Conservation (phyloP, 257 asterid genomes). For the Gentiana straminea region DNA sequence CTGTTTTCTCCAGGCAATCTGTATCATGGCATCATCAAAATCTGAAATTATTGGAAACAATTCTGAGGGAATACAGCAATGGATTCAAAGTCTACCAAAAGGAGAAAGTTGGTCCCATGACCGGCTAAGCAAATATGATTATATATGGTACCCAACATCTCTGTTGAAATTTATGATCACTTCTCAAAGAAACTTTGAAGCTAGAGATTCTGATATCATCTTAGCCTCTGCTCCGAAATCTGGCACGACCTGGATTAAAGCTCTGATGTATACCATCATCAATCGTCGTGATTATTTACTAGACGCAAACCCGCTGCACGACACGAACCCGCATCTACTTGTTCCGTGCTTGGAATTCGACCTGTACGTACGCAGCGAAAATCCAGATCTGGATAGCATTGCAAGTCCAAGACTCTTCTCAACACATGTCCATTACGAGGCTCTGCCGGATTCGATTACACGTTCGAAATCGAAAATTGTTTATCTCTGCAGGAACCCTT, state of each 20-base stretch:
- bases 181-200: background rate
- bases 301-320: background rate
- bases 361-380: background rate
- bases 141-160: background rate
- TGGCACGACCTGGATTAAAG: too few species aligned
- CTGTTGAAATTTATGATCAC: background rate
- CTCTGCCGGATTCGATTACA: background rate
- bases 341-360: background rate
- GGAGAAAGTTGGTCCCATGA: background rate
- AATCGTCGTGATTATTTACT: background rate
- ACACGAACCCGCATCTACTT: background rate
- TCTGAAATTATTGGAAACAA: too few species aligned
- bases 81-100: background rate
- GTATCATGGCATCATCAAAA: too few species aligned
- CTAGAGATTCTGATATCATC: background rate
- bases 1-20: too few species aligned
- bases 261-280: background rate
- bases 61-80: too few species aligned
- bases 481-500: constrained; percentile 1
- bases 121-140: background rate
- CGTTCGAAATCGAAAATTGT: background rate
- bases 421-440: background rate
- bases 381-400: background rate
- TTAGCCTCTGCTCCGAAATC: too few species aligned
- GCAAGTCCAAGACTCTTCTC: background rate